Evolutionary conservation across 306 rosid genomes (phyloP), one percentile per base, ranked within the genome.

Genomic region (apple (Malus domestica)): DNA sequence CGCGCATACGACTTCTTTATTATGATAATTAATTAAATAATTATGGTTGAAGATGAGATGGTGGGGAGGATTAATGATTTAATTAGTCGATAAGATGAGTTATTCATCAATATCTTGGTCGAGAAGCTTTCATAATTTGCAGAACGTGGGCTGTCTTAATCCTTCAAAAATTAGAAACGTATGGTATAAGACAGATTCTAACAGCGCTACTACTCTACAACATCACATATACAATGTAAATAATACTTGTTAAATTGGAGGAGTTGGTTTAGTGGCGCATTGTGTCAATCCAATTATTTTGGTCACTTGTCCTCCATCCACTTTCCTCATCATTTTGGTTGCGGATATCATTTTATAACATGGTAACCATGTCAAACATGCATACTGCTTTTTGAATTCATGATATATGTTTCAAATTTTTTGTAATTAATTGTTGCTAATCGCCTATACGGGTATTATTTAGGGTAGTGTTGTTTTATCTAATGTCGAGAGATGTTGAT

Each of bases 251-350:
- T 5, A 67, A 13, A 20, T 72, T 42, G 27, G 22, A n/a, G 29
- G 16, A 70, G 68, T 74, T 60, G 71, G 74, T 55, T 15, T 32
- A 73, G 76, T 40, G 76, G 68, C 20, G 68, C 20, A 63, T 32
- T 58, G 76, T 73, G 76, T 54, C 20, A 63, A 74, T 16, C 69
- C 67, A 67, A 49, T 65, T 10, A 32, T 32, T 27, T 44, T 8
- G 54, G 75, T 81, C 73, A 73, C 55, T 72, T 72, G 68, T 44
- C 65, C 69, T 44, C 67, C 22, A 32, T 62, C 77, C 0, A 4
- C 66, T 61, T 12, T 61, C 66, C 33, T 61, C 19, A 11, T 61
- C 33, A 15, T 11, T 40, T 42, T 20, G 52, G 68, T 70, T 57
- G 62, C 15, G 29, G 62, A 57, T 57, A 22, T n/a, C 29, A 58